Conservation (phyloP, 345 rosid genomes). For the Acer campestre region DNA sequence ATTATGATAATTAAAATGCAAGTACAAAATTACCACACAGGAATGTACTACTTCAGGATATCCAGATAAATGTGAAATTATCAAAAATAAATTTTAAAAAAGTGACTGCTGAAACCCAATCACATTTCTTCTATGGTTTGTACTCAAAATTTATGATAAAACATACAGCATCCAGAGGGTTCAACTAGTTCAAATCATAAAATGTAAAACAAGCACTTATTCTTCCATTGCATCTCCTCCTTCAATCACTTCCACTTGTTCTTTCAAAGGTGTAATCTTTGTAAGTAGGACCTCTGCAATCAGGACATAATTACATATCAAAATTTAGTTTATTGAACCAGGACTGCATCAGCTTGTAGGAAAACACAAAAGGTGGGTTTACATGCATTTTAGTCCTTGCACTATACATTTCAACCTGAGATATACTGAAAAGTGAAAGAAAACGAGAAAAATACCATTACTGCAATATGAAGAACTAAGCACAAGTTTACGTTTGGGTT, state of each 20-base stretch:
- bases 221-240: conserved; percentile 26
- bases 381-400: too few relatives aligned
- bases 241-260: conserved; percentile 12
- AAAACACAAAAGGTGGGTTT: neutral
- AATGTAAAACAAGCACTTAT: neutral
- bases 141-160: neutral
- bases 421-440: neutral
- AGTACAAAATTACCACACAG: neutral
- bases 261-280: conserved; percentile 4
- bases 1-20: neutral
- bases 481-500: neutral
- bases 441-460: neutral
- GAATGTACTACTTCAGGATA: neutral
- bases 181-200: neutral
- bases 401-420: neutral
- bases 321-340: neutral
- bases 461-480: neutral
- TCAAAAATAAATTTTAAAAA: neutral
- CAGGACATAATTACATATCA: neutral
- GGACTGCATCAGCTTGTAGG: neutral
- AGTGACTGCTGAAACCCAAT: neutral
- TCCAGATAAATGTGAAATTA: neutral
- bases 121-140: neutral
- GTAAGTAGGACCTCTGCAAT: conserved; percentile 25
- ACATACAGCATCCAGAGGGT: neutral